These are phyloP conservation scores for Lindgomyces ingoldianus DNA, from an alignment of 495 filamentous ascomycete genomes.

Conservation along the genomic window DNA sequence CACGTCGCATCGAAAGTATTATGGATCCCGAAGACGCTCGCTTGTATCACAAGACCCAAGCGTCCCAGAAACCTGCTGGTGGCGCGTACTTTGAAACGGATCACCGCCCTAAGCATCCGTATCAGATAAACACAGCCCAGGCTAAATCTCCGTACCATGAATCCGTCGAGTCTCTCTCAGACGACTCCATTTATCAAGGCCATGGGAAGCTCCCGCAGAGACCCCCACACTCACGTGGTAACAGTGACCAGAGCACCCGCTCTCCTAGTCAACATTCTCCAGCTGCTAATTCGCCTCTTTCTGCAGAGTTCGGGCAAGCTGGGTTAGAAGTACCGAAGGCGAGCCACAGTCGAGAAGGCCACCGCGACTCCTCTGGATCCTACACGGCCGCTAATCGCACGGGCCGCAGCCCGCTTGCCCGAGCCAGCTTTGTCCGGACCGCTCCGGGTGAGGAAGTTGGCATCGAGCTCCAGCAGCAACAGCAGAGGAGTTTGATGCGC, in stretches of 20 bases:
- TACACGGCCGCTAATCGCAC: conserved; percentile 3
- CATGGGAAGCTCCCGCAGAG: conserved; percentile 16
- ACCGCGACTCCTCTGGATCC: conserved; percentile 22
- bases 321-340: conserved; percentile 20
- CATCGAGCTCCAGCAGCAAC: conserved; percentile 36
- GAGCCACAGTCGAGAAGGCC: conserved; percentile 5
- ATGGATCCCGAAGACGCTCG: conserved; percentile 55
- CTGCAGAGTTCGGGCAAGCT: conserved; percentile 10
- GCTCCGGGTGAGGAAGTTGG: conserved; percentile 30
- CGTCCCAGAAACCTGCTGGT: conserved; percentile 41
- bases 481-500: conserved; percentile 21
- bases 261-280: conserved; percentile 5
- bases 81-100: conserved; percentile 43
- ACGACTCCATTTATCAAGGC: conserved; percentile 30
- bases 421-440: conserved; percentile 41
- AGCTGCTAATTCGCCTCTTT: conserved; percentile 21
- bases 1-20: conserved; percentile 77
- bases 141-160: conserved; percentile 22
- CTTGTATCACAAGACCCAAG: conserved; percentile 38
- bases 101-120: conserved; percentile 3
- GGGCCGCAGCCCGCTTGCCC: conserved; percentile 41
- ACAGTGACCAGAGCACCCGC: conserved; percentile 8
- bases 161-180: conserved; percentile 31
- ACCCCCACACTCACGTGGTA: conserved; percentile 20
- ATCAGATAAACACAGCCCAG: background rate